Evolutionary conservation across 2,329 filamentous ascomycete species (phyloP).

Genomic region (Sordariomycetes sp.): DNA sequence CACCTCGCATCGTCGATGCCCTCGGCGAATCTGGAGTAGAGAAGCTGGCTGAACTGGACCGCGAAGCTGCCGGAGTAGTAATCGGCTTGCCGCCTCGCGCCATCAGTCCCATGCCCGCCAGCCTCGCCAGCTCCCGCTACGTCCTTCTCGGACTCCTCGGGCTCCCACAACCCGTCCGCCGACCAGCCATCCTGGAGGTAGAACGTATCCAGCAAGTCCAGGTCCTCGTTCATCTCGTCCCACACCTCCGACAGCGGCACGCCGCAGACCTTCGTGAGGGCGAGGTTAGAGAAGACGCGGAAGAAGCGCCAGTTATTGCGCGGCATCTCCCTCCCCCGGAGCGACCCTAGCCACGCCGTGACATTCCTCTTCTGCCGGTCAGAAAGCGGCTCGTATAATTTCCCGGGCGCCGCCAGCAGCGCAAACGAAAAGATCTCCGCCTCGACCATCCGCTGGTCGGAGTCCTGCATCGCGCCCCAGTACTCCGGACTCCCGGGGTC

Average conservation of each 20-base stretch:
- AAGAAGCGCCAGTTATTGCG: constrained; percentile 43
- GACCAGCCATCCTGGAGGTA: constrained; percentile 35
- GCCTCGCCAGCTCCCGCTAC: constrained; percentile 6
- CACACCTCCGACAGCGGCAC: constrained; percentile 20
- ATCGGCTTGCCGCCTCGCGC: constrained; percentile 28
- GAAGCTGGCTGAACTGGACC: constrained; percentile 37
- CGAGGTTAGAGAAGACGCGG: constrained; percentile 36
- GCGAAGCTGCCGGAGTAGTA: constrained; percentile 45
- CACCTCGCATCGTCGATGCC: constrained; percentile 27
- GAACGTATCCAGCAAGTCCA: constrained; percentile 31
- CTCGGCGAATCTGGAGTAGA: constrained; percentile 30
- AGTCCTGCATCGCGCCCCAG: constrained; percentile 33
- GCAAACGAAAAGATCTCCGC: constrained; percentile 39
- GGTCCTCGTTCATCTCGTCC: constrained; percentile 26
- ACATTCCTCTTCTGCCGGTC: constrained; percentile 22
- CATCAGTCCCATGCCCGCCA: constrained; percentile 9
- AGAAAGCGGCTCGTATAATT: constrained; percentile 19
- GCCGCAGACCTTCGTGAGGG: constrained; percentile 28
- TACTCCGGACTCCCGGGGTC: constrained; percentile 25
- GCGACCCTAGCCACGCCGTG: constrained; percentile 24
- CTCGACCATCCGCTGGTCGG: constrained; percentile 44
- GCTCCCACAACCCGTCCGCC: constrained; percentile 30
- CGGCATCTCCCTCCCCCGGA: constrained; percentile 34
- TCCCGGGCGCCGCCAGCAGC: constrained; percentile 28
- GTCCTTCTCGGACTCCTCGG: constrained; percentile 10